These are phyloP conservation scores for Aphanocladium album DNA, from an alignment of 2,329 filamentous ascomycete genomes.

Conservation along the genomic window DNA sequence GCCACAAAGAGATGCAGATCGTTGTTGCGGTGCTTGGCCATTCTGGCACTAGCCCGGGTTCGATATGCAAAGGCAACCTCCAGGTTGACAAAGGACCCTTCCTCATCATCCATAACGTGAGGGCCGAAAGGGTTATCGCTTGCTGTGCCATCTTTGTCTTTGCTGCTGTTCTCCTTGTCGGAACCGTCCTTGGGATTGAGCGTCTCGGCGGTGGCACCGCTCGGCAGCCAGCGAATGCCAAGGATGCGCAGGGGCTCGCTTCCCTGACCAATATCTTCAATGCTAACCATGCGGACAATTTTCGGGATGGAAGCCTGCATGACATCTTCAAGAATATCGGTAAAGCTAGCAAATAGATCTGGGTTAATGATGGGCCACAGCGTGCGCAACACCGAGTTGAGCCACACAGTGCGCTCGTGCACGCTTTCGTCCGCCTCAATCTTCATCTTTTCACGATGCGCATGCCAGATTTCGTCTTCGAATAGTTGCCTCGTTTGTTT, in stretches of 20 bases:
- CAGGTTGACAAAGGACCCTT: conserved; percentile 73
- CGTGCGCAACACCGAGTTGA: conserved; percentile 62
- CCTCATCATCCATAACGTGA: conserved; percentile 68
- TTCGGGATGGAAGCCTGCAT: conserved; percentile 73
- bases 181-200: conserved; percentile 30
- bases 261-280: conserved; percentile 72
- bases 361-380: conserved; percentile 74
- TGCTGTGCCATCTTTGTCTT: conserved; percentile 20
- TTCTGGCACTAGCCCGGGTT: conserved; percentile 55
- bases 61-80: conserved; percentile 72
- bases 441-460: conserved; percentile 49
- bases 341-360: conserved; percentile 63
- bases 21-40: conserved; percentile 65
- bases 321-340: conserved; percentile 70
- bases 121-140: conserved; percentile 31
- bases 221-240: conserved; percentile 67
- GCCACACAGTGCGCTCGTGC: conserved; percentile 64
- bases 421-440: conserved; percentile 36
- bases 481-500: conserved; percentile 59
- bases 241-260: conserved; percentile 66
- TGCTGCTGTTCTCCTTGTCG: conserved; percentile 25
- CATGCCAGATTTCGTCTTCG: conserved; percentile 66
- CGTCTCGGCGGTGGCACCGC: conserved; percentile 54
- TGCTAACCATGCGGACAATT: conserved; percentile 66
- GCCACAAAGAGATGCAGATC: conserved; percentile 61